Percentiles rank a stretch among this genome's conserved stretches.
phyloP scores from a whole-genome alignment of 2,329 filamentous ascomycete genomes.

The Dothidotthia symphoricarpi region DNA sequence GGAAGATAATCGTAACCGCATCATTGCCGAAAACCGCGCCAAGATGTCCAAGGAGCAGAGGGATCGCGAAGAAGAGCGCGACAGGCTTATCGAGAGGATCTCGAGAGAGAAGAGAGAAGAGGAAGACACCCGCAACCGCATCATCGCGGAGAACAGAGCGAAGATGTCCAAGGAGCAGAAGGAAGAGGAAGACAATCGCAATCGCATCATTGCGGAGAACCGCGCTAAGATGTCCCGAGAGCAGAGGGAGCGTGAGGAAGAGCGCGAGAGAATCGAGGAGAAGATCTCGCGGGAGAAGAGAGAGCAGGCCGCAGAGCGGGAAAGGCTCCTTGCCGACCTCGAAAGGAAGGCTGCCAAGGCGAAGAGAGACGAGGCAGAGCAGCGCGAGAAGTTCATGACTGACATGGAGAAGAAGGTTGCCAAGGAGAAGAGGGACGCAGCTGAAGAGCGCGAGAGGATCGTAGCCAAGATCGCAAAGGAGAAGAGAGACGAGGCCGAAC shows the following conservation, averaged over 20 bases:
- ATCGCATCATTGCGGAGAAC: conserved; percentile 39
- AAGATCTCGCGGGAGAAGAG: conserved; percentile 40
- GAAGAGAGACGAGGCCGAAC: conserved; percentile 25
- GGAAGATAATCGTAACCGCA: conserved; percentile 26
- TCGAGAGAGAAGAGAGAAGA: conserved; percentile 28
- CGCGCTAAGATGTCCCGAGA: conserved; percentile 38
- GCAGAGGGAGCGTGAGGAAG: conserved; percentile 38
- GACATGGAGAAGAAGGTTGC: conserved; percentile 36
- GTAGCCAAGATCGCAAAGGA: conserved; percentile 31
- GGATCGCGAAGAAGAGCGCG: conserved; percentile 17
- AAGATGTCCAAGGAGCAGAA: conserved; percentile 29
- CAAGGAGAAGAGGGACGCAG: conserved; percentile 31
- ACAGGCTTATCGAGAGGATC: conserved; percentile 26
- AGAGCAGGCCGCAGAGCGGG: conserved; percentile 45
- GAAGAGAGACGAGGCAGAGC: conserved; percentile 43
- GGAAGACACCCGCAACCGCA: conserved; percentile 25
- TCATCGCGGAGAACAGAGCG: conserved; percentile 26
- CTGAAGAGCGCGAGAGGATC: conserved; percentile 32
- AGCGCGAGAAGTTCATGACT: conserved; percentile 39
- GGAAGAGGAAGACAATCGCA: conserved; percentile 29
- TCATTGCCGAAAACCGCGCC: conserved; percentile 32
- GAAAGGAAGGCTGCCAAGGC: conserved; percentile 38
- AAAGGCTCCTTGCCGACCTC: conserved; percentile 43
- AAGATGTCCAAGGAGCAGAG: conserved; percentile 12
- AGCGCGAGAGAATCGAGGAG: conserved; percentile 42